Conservation (phyloP, 352 stramenopile species). For the Saprolegnia diclina region DNA sequence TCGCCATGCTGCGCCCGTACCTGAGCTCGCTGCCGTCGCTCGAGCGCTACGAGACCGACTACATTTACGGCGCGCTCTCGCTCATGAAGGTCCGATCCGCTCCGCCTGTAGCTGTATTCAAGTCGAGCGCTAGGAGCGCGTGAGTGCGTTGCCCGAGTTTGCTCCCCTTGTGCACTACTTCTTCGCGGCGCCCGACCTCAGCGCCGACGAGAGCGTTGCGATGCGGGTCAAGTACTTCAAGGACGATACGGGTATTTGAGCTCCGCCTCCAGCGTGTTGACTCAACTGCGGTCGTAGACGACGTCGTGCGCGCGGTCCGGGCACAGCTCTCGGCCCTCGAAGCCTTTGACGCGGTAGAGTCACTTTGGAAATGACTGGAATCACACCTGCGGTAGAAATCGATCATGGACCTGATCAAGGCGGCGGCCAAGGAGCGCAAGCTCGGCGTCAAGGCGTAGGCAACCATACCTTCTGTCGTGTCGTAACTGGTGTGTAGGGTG, state of each 20-base stretch:
- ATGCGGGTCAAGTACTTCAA: conserved; percentile 78
- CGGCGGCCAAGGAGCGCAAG: conserved; percentile 64
- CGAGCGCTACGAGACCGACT: conserved; percentile 43
- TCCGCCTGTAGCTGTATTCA: not conserved
- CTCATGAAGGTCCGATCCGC: conserved; percentile 63
- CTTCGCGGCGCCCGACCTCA: conserved; percentile 54
- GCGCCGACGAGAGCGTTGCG: conserved; percentile 38
- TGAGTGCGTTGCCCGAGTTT: conserved; percentile 74
- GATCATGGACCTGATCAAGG: conserved; percentile 75
- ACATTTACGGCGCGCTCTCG: conserved; percentile 69
- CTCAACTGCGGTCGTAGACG: not conserved
- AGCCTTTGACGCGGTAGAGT: not conserved
- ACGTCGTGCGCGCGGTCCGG: not conserved
- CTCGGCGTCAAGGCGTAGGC: conserved; percentile 76
- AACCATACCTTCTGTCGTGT: not conserved
- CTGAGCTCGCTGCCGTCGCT: conserved; percentile 38
- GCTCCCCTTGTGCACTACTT: conserved; percentile 69
- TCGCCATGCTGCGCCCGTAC: conserved; percentile 64
- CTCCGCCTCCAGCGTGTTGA: conserved; percentile 36
- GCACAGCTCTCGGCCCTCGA: not conserved
- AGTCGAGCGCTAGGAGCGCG: conserved; percentile 47
- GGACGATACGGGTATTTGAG: conserved; percentile 37
- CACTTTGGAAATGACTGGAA: not conserved
- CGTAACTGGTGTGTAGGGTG: conserved; percentile 37
- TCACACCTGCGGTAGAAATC: conserved; percentile 40